Evolutionary conservation across 2,329 filamentous ascomycete genomes (phyloP).

Genomic region (Colletotrichum paranaense): DNA sequence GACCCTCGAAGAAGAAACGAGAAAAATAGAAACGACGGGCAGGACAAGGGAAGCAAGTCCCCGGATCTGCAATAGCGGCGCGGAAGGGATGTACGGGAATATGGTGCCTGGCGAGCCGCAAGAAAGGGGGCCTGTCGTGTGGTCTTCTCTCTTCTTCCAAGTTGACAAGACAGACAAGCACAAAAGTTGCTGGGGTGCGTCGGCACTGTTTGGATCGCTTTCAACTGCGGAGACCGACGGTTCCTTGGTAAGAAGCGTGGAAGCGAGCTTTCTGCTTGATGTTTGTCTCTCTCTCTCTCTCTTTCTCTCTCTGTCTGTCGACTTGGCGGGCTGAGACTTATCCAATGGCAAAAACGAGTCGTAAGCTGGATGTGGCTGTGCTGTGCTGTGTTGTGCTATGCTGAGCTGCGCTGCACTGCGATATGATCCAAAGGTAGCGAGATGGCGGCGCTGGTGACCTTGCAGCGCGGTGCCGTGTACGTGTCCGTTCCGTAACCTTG

Average conservation of each 20-base stretch:
- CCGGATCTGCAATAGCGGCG: slow-evolving; percentile 18
- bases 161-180: background rate
- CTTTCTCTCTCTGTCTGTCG: too few relatives aligned
- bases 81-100: background rate
- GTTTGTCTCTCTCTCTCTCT: too few relatives aligned
- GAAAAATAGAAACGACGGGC: background rate
- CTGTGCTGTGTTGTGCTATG: slow-evolving; percentile 1
- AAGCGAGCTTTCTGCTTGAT: background rate
- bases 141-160: background rate
- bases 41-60: background rate
- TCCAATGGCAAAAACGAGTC: slow-evolving; percentile 34
- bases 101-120: slow-evolving; percentile 11
- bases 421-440: background rate
- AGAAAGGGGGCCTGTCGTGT: background rate
- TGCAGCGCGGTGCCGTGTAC: background rate
- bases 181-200: background rate
- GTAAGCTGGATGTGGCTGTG: slow-evolving; percentile 33
- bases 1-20: background rate
- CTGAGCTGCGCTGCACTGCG: slow-evolving; percentile 14
- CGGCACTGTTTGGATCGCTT: background rate
- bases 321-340: background rate
- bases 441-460: background rate
- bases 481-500: background rate
- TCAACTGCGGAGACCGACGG: background rate
- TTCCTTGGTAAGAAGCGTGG: background rate